Conservation (phyloP, 148 eudicot genomes). For the Silene latifolia region DNA sequence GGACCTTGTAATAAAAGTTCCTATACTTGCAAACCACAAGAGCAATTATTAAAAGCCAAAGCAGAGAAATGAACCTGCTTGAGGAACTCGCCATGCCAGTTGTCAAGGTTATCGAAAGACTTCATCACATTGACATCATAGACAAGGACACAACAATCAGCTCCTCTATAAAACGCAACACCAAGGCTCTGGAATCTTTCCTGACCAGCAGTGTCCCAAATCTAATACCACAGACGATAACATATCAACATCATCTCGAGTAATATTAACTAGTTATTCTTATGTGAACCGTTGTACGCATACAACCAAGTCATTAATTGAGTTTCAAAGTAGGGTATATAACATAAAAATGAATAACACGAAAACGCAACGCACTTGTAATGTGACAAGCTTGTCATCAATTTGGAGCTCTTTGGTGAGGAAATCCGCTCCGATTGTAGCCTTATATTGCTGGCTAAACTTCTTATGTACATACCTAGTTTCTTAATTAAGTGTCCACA, state of each 20-base stretch:
- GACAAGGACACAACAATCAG: slow-evolving; percentile 64
- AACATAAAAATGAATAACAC: no score
- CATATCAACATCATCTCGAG: neutral
- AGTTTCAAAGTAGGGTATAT: no score
- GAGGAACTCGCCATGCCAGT: slow-evolving; percentile 61
- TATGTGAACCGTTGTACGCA: no score
- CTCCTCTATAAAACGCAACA: slow-evolving; percentile 55
- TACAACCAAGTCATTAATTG: no score
- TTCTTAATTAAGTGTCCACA: slow-evolving; percentile 18
- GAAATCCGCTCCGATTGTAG: slow-evolving; percentile 89
- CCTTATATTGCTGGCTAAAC: slow-evolving; percentile 72
- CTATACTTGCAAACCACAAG: neutral
- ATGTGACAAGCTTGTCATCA: slow-evolving; percentile 50
- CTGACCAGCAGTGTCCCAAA: slow-evolving; percentile 74
- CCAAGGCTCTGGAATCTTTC: slow-evolving; percentile 65
- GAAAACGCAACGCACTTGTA: slow-evolving; percentile 66
- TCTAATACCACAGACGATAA: slow-evolving; percentile 22
- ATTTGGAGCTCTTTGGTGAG: slow-evolving; percentile 69
- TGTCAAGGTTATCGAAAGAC: slow-evolving; percentile 53
- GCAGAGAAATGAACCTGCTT: slow-evolving; percentile 34
- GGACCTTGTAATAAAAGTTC: neutral
- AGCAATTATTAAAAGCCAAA: neutral
- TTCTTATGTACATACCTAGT: slow-evolving; percentile 65
- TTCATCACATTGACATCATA: slow-evolving; percentile 50
- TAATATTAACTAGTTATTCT: no score